Evolutionary conservation across 1,139 yeast species (phyloP).

Genomic region (Nakaseomyces uthaithaninus): DNA sequence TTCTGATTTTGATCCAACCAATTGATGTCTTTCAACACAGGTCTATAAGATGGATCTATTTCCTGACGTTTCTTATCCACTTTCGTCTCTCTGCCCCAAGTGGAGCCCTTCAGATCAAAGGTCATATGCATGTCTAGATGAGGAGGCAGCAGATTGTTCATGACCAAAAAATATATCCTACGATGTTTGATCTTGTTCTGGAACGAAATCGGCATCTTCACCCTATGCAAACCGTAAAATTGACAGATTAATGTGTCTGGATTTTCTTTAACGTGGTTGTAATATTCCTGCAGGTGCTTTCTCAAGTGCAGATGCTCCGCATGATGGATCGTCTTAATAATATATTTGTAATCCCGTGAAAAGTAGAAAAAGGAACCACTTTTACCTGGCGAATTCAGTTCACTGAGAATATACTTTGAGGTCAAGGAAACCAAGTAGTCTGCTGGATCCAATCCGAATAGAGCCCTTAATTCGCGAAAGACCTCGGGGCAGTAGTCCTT

Average conservation of each 20-base stretch:
- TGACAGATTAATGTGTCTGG: constrained; percentile 89
- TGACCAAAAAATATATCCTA: constrained; percentile 87
- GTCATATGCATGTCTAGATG: constrained; percentile 79
- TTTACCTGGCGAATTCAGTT: constrained; percentile 93
- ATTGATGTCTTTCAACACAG: constrained; percentile 73
- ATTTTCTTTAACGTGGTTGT: constrained; percentile 68
- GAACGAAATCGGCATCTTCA: constrained; percentile 71
- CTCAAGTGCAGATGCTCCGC: constrained; percentile 83
- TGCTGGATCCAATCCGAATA: constrained; percentile 88
- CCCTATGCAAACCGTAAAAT: constrained; percentile 90
- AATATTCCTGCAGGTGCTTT: constrained; percentile 65
- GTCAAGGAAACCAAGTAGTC: constrained; percentile 90
- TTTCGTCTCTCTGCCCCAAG: constrained; percentile 66
- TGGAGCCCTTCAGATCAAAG: constrained; percentile 89
- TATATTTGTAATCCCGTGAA: constrained; percentile 86
- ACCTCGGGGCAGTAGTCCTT: constrained; percentile 96
- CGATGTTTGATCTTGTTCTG: constrained; percentile 42
- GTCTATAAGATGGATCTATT: constrained; percentile 21
- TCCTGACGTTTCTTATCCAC: constrained; percentile 21
- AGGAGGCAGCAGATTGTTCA: constrained; percentile 96
- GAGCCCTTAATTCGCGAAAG: constrained; percentile 70
- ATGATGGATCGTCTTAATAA: constrained; percentile 92
- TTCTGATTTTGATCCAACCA: constrained; percentile 64
- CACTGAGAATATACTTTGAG: constrained; percentile 85
- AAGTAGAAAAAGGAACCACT: constrained; percentile 94